Percentiles rank a stretch among this genome's conserved stretches.
phyloP scores from a whole-genome alignment of 306 rosid genomes.

The Styphnolobium japonicum region DNA sequence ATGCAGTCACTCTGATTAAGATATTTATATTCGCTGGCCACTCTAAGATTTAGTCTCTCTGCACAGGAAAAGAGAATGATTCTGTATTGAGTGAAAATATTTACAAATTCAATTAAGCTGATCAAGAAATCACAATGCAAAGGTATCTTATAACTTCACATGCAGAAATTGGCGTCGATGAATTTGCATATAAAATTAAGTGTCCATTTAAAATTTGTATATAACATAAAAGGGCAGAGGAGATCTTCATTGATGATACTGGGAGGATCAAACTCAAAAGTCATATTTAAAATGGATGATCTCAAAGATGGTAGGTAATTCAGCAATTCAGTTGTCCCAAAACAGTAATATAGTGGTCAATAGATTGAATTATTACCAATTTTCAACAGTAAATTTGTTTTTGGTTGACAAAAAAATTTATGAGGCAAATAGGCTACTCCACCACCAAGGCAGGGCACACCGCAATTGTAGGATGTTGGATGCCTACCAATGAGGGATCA shows the following conservation, averaged over 20 bases:
- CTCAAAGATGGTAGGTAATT: neutral
- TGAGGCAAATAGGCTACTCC: too few species aligned
- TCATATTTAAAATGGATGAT: neutral
- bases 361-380: neutral
- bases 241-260: neutral
- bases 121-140: constrained; percentile 3
- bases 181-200: constrained; percentile 4
- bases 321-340: neutral
- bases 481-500: too few species aligned
- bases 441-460: too few species aligned
- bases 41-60: constrained; percentile 76
- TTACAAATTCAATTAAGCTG: neutral
- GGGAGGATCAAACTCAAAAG: neutral
- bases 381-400: neutral
- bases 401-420: too few species aligned
- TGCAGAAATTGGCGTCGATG: neutral
- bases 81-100: constrained; percentile 12
- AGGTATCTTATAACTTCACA: neutral
- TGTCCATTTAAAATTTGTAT: constrained; percentile 2
- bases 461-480: too few species aligned
- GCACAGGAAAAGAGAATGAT: constrained; percentile 32
- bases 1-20: constrained; percentile 86
- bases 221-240: constrained; percentile 15
- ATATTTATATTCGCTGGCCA: constrained; percentile 73
- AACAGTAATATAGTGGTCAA: neutral